These are phyloP conservation scores for Astrothelium subdiscretum DNA, from an alignment of 495 filamentous ascomycete genomes.

Conservation along the genomic window DNA sequence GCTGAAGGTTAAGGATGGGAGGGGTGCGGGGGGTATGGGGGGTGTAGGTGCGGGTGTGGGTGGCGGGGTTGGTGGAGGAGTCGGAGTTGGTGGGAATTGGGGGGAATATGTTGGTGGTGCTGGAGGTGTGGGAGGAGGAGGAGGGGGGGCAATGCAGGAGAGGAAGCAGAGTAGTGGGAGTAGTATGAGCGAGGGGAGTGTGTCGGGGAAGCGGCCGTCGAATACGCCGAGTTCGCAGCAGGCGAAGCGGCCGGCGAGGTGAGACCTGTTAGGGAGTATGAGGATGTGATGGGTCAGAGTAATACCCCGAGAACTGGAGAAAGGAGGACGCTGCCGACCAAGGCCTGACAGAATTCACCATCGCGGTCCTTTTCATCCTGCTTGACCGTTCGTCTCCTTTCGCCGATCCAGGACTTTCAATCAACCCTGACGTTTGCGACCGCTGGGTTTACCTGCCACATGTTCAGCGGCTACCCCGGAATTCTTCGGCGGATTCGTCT, in stretches of 20 bases:
- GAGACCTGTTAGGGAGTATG: too few species aligned
- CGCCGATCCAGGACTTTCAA: too few species aligned
- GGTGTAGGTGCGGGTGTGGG: conserved; percentile 42
- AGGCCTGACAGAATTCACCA: too few species aligned
- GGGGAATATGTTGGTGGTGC: conserved; percentile 19
- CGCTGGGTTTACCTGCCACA: too few species aligned
- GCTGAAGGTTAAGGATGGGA: conserved; percentile 67
- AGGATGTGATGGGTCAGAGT: not conserved
- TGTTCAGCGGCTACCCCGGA: too few species aligned
- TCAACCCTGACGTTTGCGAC: too few species aligned
- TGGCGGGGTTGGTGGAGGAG: not conserved
- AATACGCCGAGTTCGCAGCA: not conserved
- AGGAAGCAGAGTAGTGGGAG: conserved; percentile 2
- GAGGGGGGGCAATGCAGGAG: conserved; percentile 8
- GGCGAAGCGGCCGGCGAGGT: not conserved
- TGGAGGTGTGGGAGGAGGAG: conserved; percentile 65
- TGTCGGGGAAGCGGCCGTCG: not conserved
- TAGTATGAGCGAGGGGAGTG: not conserved
- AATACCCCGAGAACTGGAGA: too few species aligned
- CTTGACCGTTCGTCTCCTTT: too few species aligned
- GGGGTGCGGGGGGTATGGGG: conserved; percentile 13
- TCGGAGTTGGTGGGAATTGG: too few species aligned
- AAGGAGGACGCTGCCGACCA: too few species aligned
- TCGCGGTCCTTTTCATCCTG: too few species aligned
- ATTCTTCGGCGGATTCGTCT: too few species aligned